Percentiles rank a stretch among this genome's conserved stretches.
phyloP scores from a whole-genome alignment of 2,329 filamentous ascomycete species.

The Myriosclerotinia scirpicola region DNA sequence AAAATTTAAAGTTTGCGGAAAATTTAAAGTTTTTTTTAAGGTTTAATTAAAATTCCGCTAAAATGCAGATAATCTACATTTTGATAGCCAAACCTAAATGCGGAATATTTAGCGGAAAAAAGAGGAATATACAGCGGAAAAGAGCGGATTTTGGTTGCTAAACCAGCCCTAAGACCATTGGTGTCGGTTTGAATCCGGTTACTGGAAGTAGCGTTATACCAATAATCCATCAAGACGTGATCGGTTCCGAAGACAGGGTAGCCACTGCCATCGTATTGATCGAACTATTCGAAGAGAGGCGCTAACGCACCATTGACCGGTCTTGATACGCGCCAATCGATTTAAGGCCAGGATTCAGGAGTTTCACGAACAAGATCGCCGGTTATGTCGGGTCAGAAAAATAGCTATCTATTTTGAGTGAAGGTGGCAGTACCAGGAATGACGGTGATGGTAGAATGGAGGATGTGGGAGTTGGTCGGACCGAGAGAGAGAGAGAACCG shows the following conservation, averaged over 20 bases:
- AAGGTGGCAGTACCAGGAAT: slow-evolving; percentile 44
- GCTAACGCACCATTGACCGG: slow-evolving; percentile 46
- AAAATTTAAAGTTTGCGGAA: too few species aligned
- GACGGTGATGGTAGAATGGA: slow-evolving; percentile 45
- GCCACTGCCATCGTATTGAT: slow-evolving; percentile 41
- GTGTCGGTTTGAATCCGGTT: slow-evolving; percentile 36
- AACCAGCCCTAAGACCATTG: too few species aligned
- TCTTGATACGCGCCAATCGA: slow-evolving; percentile 45
- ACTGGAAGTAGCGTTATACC: slow-evolving; percentile 28
- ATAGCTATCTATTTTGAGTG: slow-evolving; percentile 44
- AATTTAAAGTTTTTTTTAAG: too few species aligned
- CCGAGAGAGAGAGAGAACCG: slow-evolving; percentile 43
- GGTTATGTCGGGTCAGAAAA: slow-evolving; percentile 49
- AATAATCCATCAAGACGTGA: slow-evolving; percentile 40
- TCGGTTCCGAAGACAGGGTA: slow-evolving; percentile 36
- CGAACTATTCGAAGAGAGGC: slow-evolving; percentile 47
- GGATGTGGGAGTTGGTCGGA: slow-evolving; percentile 43
- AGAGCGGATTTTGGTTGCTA: too few species aligned
- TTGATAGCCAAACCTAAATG: too few species aligned
- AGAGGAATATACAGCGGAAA: too few species aligned
- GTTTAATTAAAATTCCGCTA: too few species aligned
- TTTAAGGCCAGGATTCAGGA: slow-evolving; percentile 45
- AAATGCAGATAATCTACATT: too few species aligned
- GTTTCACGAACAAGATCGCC: slow-evolving; percentile 46
- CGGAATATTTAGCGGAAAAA: too few species aligned